These are phyloP conservation scores for Ensete ventricosum DNA, from an alignment of 176 grass and related monocot species.

Conservation along the genomic window DNA sequence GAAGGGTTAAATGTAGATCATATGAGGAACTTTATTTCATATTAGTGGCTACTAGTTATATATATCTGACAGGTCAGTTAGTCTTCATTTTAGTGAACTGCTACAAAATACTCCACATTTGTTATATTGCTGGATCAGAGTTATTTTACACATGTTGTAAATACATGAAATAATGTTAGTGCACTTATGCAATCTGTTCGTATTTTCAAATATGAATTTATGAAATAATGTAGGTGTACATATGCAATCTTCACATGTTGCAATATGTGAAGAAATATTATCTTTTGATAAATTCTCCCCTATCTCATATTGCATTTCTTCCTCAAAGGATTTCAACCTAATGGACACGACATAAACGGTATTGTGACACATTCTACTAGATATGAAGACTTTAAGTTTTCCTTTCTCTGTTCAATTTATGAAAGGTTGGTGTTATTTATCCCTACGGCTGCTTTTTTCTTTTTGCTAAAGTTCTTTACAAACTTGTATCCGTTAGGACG, in stretches of 20 bases:
- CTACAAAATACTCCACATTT: background rate
- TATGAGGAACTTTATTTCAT: background rate
- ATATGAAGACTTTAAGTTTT: too few species aligned
- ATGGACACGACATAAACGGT: too few species aligned
- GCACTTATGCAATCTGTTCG: background rate
- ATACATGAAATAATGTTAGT: background rate
- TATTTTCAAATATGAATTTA: background rate
- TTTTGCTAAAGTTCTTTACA: background rate
- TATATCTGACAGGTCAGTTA: background rate
- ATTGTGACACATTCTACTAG: too few species aligned
- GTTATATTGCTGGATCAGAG: background rate
- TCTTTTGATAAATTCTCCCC: too few species aligned
- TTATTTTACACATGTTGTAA: background rate
- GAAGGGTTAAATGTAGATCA: background rate
- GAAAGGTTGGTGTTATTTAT: too few species aligned
- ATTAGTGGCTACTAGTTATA: background rate
- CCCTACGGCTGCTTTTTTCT: background rate
- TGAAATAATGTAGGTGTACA: background rate
- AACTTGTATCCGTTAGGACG: background rate
- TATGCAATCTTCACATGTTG: too few species aligned
- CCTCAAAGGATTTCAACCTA: too few species aligned
- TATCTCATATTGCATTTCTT: too few species aligned
- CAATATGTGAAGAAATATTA: too few species aligned
- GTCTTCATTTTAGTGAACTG: too few species aligned
- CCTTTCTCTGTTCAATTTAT: too few species aligned